Conservation (phyloP, 2,329 filamentous ascomycete species). For the Ceratocystis harringtonii region DNA sequence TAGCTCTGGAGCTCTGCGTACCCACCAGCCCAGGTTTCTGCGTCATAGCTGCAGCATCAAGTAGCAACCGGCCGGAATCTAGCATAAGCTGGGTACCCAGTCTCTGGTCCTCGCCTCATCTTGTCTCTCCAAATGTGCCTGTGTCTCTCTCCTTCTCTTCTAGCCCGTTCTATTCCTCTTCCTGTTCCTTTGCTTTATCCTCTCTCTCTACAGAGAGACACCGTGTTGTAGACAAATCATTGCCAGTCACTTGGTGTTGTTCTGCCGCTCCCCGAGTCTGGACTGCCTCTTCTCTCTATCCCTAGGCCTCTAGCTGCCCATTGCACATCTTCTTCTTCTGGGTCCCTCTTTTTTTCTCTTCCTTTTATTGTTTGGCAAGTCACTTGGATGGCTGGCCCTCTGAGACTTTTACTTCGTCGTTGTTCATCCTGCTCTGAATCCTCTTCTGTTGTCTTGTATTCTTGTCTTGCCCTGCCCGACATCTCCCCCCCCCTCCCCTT, state of each 20-base stretch:
- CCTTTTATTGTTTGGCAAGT: neutral
- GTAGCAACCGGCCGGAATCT: constrained; percentile 2
- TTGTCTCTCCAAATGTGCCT: neutral
- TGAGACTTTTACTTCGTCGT: neutral
- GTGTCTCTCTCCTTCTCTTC: neutral
- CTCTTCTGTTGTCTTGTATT: neutral
- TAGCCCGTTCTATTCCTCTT: neutral
- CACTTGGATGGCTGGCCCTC: neutral
- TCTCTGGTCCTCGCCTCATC: neutral
- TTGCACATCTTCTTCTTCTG: neutral
- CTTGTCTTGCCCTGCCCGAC: neutral
- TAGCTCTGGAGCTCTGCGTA: neutral
- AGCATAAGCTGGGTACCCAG: neutral
- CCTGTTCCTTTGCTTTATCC: neutral
- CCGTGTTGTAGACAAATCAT: no score
- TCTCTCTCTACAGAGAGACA: neutral
- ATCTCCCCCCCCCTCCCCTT: neutral
- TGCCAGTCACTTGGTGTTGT: no score
- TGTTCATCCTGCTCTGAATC: neutral
- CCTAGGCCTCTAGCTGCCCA: neutral
- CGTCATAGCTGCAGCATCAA: constrained; percentile 2
- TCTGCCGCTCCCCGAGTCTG: neutral
- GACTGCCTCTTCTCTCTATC: neutral
- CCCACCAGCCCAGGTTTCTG: neutral
- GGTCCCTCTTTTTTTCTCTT: neutral